Evolutionary conservation across 495 filamentous ascomycete genomes (phyloP).

Genomic region (Bacidia gigantensis): DNA sequence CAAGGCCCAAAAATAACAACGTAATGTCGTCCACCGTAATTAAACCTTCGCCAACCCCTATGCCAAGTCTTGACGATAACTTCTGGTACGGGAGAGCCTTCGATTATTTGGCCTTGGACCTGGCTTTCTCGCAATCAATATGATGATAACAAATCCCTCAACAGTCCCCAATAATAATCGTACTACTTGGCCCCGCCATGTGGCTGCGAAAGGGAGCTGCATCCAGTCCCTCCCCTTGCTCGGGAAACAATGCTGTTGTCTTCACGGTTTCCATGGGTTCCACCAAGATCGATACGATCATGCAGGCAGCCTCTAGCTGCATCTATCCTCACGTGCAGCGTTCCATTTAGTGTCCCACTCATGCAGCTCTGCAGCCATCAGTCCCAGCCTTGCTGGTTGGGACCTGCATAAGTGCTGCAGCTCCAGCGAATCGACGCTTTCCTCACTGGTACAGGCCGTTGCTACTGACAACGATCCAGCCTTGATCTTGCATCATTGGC

Average conservation of each 20-base stretch:
- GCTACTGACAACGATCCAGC: neutral
- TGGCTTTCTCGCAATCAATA: no score
- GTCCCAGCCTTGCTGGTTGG: no score
- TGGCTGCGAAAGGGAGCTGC: neutral
- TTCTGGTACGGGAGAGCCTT: no score
- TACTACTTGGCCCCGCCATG: neutral
- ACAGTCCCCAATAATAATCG: no score
- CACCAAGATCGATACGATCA: neutral
- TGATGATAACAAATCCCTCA: no score
- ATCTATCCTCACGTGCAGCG: neutral
- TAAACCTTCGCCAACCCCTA: no score
- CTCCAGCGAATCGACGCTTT: neutral
- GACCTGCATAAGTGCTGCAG: neutral
- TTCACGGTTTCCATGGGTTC: neutral
- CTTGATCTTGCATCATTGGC: neutral
- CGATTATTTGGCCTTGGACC: no score
- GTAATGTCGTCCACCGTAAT: no score
- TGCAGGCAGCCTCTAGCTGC: neutral
- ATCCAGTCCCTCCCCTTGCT: slow-evolving; percentile 2
- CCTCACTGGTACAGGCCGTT: neutral
- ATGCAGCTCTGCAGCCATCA: neutral
- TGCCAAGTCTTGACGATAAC: no score
- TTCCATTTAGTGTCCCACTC: neutral
- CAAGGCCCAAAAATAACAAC: no score
- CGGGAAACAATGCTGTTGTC: neutral